These are phyloP conservation scores for Fusarium oxysporum DNA, from an alignment of 2,329 filamentous ascomycete species.

Conservation along the genomic window DNA sequence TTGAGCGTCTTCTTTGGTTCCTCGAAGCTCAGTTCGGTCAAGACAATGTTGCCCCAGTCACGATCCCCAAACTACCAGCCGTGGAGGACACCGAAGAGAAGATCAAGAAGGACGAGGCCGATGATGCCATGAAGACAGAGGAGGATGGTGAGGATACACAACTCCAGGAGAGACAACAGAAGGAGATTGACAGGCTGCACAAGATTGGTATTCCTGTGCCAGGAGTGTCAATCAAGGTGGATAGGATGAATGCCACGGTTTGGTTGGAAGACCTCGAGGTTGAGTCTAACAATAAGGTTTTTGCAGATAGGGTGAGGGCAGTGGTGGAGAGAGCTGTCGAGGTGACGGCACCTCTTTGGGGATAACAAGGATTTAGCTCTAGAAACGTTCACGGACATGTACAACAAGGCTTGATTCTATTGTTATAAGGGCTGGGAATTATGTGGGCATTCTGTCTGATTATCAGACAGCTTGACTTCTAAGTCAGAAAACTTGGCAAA, in stretches of 20 bases:
- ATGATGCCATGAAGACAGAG: conserved; percentile 50
- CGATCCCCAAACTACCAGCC: conserved; percentile 67
- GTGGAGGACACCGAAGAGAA: conserved; percentile 51
- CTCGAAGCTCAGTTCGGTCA: conserved; percentile 95
- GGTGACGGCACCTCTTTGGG: conserved; percentile 82
- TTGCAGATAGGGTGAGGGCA: conserved; percentile 85
- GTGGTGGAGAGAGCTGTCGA: conserved; percentile 92
- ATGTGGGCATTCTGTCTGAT: background rate
- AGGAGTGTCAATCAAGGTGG: conserved; percentile 86
- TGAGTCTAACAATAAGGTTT: conserved; percentile 81
- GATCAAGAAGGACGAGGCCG: conserved; percentile 51
- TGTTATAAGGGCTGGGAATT: background rate
- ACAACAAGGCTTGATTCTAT: background rate
- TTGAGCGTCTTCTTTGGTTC: conserved; percentile 92
- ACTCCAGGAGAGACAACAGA: conserved; percentile 67
- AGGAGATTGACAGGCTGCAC: conserved; percentile 83
- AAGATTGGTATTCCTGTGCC: conserved; percentile 90
- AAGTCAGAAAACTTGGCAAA: conserved; percentile 16
- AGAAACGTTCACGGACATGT: background rate
- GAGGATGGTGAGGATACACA: conserved; percentile 57
- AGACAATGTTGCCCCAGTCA: conserved; percentile 83
- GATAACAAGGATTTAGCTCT: conserved; percentile 43
- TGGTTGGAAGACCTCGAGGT: conserved; percentile 95
- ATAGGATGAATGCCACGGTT: conserved; percentile 86
- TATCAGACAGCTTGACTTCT: background rate